Evolutionary conservation across 2,329 filamentous ascomycete genomes (phyloP).

Genomic region (Xylariaceae sp.): DNA sequence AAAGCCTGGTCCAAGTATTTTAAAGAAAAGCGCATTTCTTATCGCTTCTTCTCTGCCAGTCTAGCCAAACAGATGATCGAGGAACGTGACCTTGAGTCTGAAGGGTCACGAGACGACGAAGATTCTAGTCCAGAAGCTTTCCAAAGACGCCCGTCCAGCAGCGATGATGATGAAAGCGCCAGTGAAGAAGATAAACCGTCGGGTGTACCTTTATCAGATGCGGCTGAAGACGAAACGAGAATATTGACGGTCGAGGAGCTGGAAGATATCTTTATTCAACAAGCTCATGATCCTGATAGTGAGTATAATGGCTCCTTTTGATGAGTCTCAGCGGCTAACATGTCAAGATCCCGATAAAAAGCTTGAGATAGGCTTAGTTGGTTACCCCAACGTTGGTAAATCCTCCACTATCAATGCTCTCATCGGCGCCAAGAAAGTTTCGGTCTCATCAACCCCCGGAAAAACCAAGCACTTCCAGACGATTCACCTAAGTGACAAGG

Average conservation of each 20-base stretch:
- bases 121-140: constrained; percentile 32
- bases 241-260: constrained; percentile 92
- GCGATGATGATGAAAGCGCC: constrained; percentile 24
- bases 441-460: constrained; percentile 91
- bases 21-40: constrained; percentile 71
- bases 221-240: constrained; percentile 56
- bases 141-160: constrained; percentile 23
- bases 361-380: constrained; percentile 86
- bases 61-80: constrained; percentile 88
- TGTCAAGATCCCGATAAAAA: constrained; percentile 51
- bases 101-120: constrained; percentile 32
- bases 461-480: constrained; percentile 99
- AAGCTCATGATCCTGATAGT: constrained; percentile 56
- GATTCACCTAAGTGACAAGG: constrained; percentile 82
- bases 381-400: constrained; percentile 98
- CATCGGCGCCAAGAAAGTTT: constrained; percentile 98
- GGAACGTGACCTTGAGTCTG: constrained; percentile 50
- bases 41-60: constrained; percentile 93
- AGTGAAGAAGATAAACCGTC: constrained; percentile 28
- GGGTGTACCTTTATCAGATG: constrained; percentile 35
- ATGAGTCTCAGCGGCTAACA: constrained; percentile 19
- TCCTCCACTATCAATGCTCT: constrained; percentile 98
- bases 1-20: constrained; percentile 83
- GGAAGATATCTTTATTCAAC: constrained; percentile 77
- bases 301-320: constrained; percentile 21